phyloP scores from a whole-genome alignment of 1,139 yeast species.

The Suhomyces wounanorum region DNA sequence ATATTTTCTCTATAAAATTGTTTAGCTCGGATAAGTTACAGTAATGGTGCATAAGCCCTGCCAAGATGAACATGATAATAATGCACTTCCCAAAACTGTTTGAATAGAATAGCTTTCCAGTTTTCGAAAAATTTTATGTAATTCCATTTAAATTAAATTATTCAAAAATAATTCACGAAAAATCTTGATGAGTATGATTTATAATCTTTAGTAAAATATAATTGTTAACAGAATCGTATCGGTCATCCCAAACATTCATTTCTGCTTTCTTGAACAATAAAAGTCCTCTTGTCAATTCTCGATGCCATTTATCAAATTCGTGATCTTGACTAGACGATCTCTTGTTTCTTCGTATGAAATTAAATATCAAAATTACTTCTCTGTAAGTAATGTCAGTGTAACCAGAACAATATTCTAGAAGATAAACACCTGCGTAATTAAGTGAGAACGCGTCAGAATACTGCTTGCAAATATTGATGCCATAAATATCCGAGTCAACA shows the following conservation, averaged over 20 bases:
- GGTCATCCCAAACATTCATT: constrained; percentile 42
- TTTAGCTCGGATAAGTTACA: no score
- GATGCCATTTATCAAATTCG: constrained; percentile 19
- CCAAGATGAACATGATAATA: no score
- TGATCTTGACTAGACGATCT: background rate
- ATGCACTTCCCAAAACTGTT: no score
- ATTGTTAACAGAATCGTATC: constrained; percentile 4
- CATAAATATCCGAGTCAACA: constrained; percentile 68
- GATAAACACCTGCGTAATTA: constrained; percentile 29
- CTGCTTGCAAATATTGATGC: constrained; percentile 56
- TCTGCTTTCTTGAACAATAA: constrained; percentile 59
- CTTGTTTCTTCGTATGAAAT: constrained; percentile 22
- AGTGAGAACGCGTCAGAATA: constrained; percentile 10
- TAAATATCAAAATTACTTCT: constrained; percentile 38
- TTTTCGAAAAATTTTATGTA: no score
- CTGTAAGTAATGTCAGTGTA: constrained; percentile 33
- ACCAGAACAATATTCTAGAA: constrained; percentile 42
- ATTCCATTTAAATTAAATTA: no score
- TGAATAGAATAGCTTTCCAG: no score
- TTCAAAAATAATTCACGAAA: no score
- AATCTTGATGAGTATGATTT: background rate
- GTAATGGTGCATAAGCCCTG: no score
- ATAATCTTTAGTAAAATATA: constrained; percentile 18
- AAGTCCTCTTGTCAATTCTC: constrained; percentile 58
- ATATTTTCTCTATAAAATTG: no score